A percentile compares a stretch with the other conserved stretches of the same genome.
phyloP scores from a whole-genome alignment of 2,329 filamentous ascomycete species.

The Calycina herbarum region DNA sequence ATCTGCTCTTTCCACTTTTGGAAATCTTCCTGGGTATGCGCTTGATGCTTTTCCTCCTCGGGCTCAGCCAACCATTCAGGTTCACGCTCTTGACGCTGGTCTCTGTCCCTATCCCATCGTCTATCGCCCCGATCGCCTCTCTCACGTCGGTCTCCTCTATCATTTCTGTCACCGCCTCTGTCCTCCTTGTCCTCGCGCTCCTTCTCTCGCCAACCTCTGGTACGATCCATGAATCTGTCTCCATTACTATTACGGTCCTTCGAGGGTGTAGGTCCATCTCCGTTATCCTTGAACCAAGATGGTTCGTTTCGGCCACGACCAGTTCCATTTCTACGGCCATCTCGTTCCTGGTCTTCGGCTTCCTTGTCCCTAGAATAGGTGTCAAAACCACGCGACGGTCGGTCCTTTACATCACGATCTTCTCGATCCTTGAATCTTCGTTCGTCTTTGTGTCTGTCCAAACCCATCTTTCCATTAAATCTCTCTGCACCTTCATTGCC shows the following conservation, averaged over 20 bases:
- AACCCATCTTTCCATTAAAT: constrained; percentile 66
- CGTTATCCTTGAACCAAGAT: constrained; percentile 67
- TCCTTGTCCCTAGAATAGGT: constrained; percentile 51
- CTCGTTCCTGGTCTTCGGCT: constrained; percentile 50
- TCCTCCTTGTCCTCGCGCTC: constrained; percentile 33
- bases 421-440: constrained; percentile 51
- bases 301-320: constrained; percentile 66
- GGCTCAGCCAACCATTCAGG: constrained; percentile 88
- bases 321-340: constrained; percentile 62
- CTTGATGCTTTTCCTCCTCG: constrained; percentile 65
- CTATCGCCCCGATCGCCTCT: constrained; percentile 28
- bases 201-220: constrained; percentile 43
- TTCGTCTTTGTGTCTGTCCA: constrained; percentile 45
- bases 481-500: constrained; percentile 71
- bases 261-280: constrained; percentile 31
- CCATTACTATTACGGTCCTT: constrained; percentile 38
- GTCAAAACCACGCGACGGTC: constrained; percentile 52
- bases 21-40: constrained; percentile 86
- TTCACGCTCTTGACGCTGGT: constrained; percentile 70
- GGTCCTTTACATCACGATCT: constrained; percentile 54
- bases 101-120: constrained; percentile 53
- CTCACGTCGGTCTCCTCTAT: constrained; percentile 30
- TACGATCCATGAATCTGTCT: constrained; percentile 37
- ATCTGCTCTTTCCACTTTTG: constrained; percentile 92
- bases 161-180: constrained; percentile 36